Percentiles rank a stretch among this genome's conserved stretches.
These are phyloP conservation scores for Penicillium palitans DNA, from an alignment of 2,329 filamentous ascomycete genomes.

Conservation along the genomic window DNA sequence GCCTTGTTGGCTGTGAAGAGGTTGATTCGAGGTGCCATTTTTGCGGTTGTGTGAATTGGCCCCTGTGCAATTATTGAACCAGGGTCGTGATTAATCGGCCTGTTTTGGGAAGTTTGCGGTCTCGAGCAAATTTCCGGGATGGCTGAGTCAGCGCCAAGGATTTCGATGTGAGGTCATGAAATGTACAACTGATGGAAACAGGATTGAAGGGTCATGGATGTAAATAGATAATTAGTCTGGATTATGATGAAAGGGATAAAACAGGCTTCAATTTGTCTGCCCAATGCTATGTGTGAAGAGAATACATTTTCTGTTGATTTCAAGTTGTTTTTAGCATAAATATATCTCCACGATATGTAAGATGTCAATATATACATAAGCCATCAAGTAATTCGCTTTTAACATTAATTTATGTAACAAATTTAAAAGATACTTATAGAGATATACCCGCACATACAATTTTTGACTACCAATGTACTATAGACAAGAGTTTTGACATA, in stretches of 20 bases:
- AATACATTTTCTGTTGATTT: background rate
- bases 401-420: background rate
- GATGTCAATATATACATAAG: background rate
- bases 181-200: background rate
- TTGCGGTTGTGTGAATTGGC: conserved; percentile 14
- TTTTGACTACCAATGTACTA: background rate
- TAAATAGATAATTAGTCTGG: background rate
- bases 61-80: conserved; percentile 4
- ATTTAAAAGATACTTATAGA: background rate
- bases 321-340: background rate
- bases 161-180: conserved; percentile 8
- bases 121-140: conserved; percentile 23
- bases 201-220: background rate
- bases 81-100: conserved; percentile 13
- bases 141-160: conserved; percentile 23
- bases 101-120: conserved; percentile 14
- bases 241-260: background rate
- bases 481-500: background rate
- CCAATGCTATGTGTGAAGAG: too few species aligned
- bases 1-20: conserved; percentile 44
- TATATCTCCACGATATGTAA: background rate
- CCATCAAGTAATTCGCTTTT: background rate
- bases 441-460: background rate
- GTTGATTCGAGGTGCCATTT: conserved; percentile 59
- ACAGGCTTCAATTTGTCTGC: background rate